These are phyloP conservation scores for Zalerion maritima DNA, from an alignment of 495 filamentous ascomycete species.

Conservation along the genomic window DNA sequence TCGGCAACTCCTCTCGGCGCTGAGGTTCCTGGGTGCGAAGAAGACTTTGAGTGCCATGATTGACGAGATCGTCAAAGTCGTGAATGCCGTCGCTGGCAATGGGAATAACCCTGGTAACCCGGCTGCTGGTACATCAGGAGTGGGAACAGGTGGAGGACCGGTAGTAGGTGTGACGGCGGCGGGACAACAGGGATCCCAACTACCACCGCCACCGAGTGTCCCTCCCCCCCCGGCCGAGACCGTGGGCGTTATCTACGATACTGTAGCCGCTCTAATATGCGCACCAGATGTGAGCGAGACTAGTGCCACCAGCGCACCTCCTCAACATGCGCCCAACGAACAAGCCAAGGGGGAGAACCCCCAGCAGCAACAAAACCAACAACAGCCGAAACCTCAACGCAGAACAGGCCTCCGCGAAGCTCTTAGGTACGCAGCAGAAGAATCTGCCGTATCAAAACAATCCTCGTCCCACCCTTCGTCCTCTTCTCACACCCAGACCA, in stretches of 20 bases:
- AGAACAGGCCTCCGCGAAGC: too few relatives aligned
- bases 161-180: too few relatives aligned
- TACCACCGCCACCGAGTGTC: too few relatives aligned
- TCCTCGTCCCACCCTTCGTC: too few relatives aligned
- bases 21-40: conserved; percentile 55
- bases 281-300: conserved; percentile 37
- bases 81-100: conserved; percentile 31
- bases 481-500: too few relatives aligned
- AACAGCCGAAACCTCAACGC: conserved; percentile 22
- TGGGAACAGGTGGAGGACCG: too few relatives aligned
- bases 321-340: conserved; percentile 21
- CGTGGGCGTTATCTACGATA: conserved; percentile 59
- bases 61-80: conserved; percentile 55
- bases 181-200: too few relatives aligned
- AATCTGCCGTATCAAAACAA: too few relatives aligned
- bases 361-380: conserved; percentile 16
- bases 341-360: conserved; percentile 12
- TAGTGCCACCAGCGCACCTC: conserved; percentile 22
- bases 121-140: too few relatives aligned
- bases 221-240: too few relatives aligned
- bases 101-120: too few relatives aligned
- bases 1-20: conserved; percentile 50
- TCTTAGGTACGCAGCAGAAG: conserved; percentile 47
- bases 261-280: conserved; percentile 58
- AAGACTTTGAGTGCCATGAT: conserved; percentile 47